Evolutionary conservation across 1,284 basidiomycete species (phyloP), one percentile per base, ranked within the genome.

Genomic region (Heterobasidion irregulare): DNA sequence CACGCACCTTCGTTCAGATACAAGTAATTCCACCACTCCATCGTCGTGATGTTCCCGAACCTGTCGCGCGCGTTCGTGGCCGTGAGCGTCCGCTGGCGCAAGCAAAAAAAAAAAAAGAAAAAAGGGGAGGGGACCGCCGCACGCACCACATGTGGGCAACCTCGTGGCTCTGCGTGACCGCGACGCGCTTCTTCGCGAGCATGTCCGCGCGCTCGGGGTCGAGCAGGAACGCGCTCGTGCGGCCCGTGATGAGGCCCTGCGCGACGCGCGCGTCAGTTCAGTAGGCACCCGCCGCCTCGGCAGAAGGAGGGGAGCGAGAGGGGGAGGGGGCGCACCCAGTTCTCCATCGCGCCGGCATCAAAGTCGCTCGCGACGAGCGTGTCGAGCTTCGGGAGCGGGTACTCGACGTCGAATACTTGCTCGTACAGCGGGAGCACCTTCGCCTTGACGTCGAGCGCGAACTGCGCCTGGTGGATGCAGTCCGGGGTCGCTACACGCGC

Each of bases 301-400:
- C 18, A 18, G 18, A 18, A 18, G 18, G 18, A 18, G 18, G 18
- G 18, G 18, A 18, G 18, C 18, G 18, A 18, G 18, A 18, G 18
- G 18, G 18, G 18, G 18, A 18, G 18, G 18, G 18, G 18, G 18
- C 18, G 18, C 18, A 76, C 78, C 88, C 92, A 94, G 69, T 97
- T 97, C 74, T 98, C 94, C 94, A 95, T 96, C 2, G 93, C 94
- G 53, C 91, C 92, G 36, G 89, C 86, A 67, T 96, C 94, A 62
- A 96, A 96, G 68, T 96, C 92, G 58, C 81, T 83, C 6, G 82
- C 90, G 56, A 89, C 83, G 12, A 95, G 76, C 1, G 93, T 94
- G 66, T 97, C 94, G 50, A 96, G 78, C 74, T 98, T 98, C 15
- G 95, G 93, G 50, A 98, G 76, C 19, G 95, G 93, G 69, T 89